Evolutionary conservation across 2,329 filamentous ascomycete genomes (phyloP).

Genomic region (Teratosphaeria viscida): DNA sequence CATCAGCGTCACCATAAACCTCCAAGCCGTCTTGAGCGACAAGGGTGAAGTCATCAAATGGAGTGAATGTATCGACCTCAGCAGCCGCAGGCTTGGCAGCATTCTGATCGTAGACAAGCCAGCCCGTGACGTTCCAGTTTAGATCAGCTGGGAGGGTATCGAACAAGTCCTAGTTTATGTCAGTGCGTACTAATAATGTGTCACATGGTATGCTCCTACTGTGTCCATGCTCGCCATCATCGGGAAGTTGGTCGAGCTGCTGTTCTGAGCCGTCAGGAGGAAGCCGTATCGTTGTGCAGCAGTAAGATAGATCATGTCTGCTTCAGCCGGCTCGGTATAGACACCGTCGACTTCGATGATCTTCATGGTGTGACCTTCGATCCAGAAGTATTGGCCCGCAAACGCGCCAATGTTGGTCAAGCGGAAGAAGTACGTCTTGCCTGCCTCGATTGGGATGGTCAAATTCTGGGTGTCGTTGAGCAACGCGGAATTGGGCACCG

Average conservation of each 20-base stretch:
- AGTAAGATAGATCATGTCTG: conserved; percentile 53
- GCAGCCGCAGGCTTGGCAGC: conserved; percentile 41
- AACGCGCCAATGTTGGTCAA: conserved; percentile 62
- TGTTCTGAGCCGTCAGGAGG: conserved; percentile 51
- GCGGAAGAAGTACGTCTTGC: conserved; percentile 53
- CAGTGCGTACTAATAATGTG: background rate
- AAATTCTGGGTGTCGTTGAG: conserved; percentile 51
- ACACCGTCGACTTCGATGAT: conserved; percentile 64
- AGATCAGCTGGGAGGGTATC: conserved; percentile 55
- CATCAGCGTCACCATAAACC: conserved; percentile 51
- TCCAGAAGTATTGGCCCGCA: conserved; percentile 59
- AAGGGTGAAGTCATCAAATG: conserved; percentile 64
- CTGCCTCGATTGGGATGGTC: conserved; percentile 35
- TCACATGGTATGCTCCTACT: conserved; percentile 14
- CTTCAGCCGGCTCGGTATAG: conserved; percentile 49
- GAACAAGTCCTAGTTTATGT: conserved; percentile 41
- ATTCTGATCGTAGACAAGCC: conserved; percentile 44
- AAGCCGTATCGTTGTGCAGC: conserved; percentile 64
- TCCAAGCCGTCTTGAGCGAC: conserved; percentile 56
- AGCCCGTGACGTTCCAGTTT: conserved; percentile 52
- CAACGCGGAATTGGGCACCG: conserved; percentile 54
- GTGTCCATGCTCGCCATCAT: conserved; percentile 43
- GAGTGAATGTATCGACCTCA: conserved; percentile 49
- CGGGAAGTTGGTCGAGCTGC: conserved; percentile 47
- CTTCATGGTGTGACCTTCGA: conserved; percentile 56